Evolutionary conservation across 306 rosid species (phyloP), one percentile per base, ranked within the genome.

Genomic region (Cicer pinnatifidum): DNA sequence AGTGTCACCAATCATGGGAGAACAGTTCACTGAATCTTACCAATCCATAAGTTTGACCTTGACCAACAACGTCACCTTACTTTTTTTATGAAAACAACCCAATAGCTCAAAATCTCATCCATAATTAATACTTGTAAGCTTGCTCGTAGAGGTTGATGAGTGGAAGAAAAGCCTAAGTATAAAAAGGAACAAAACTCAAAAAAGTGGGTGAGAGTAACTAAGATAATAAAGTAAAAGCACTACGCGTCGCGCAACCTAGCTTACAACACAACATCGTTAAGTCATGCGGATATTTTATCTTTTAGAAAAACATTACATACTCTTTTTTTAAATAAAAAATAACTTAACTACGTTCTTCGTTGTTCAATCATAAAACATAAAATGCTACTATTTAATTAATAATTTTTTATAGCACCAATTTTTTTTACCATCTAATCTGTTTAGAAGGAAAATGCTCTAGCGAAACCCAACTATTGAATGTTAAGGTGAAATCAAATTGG

Each of bases 121-220:
- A 63, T 37, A 51, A 69, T 53, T 43, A 67, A 66, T 80, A 43
- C 82, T n/a, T 82, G 87, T 80, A 79, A 67, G 75, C 75, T 53
- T 77, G 19, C 82, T 13, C 47, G 12, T 15, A 63, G 86, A 80
- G 3, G 81, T 85, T 84, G 88, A 88, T 44, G 89, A 87, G 93
- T 85, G 89, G 77, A 91, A 85, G 93, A 77, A 88, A 88, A 81
- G 39, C 54, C 77, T 44, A 50, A 37, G 45, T 6, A 7, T 20
- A 8, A 60, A 68, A 12, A 39, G 3, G 65, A 7, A 5, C 48
- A 37, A 13, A 66, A 15, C 41, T 41, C 58, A 35, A 50, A 58
- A 64, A 64, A 76, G 67, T 35, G 17, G 41, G 23, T 5, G 2
- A 44, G 43, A 69, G 17, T 13, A 17, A 39, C 67, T 41, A 43